Evolutionary conservation across 495 filamentous ascomycete species (phyloP), one percentile per base, ranked within the genome.

Genomic region (Parmelia sp.): DNA sequence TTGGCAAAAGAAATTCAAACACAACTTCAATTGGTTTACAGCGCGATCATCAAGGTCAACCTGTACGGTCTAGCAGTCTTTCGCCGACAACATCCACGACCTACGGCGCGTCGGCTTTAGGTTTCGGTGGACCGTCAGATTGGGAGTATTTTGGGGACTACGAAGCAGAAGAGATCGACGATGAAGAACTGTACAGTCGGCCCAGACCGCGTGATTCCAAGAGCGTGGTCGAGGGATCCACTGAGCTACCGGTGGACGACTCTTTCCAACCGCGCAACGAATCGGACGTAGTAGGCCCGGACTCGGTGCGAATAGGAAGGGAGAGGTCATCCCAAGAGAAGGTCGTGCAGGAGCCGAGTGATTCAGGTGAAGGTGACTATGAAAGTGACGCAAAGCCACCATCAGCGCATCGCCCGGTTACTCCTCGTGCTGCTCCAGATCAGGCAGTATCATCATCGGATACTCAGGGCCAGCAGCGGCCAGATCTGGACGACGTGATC

Each of bases 91-190:
- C 66, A 39, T 23, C 57, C 7, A 63, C 49, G 29, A 40, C 65
- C 8, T 68, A 68, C 44, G 65, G 61, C 42, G 71, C 71, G 35
- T 83, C 82, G 60, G 80, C 80, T 19, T 66, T 86, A 40, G 83
- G 83, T 0, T 69, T 73, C 60, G 82, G 81, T 10, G 77, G 78
- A 2, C 83, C 83, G 2, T 84, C 83, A n/a, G 84, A 84, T 63
- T 85, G 83, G 84, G 83, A 86, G 61, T 79, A 83, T 68, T 77
- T 86, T 65, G 74, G 68, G 10, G 65, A 71, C 36, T 73, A 71
- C 40, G 67, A 72, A 47, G 71, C 73, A 17, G 70, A 71, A 62
- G 73, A 74, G 57, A 62, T 74, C 42, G 73, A 75, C 45, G 72
- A 75, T 57, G 68, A 68, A 35, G 70, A 70, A 25, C 31, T 71